These are phyloP conservation scores for Leishmania mexicana DNA, from an alignment of 208 protist species.

Conservation along the genomic window DNA sequence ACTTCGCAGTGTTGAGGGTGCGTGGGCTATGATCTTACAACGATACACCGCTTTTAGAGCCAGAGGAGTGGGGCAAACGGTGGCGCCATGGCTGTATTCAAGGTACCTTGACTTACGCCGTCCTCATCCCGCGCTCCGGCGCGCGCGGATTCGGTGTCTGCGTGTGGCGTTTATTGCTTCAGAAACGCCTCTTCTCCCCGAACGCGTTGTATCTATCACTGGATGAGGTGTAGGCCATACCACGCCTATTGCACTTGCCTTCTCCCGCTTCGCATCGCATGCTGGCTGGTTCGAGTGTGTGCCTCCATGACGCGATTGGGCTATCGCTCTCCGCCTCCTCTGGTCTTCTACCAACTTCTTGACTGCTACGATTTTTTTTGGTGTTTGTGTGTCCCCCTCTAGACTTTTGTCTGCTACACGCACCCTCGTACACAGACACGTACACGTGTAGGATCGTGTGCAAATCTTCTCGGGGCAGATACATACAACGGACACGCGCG, in stretches of 20 bases:
- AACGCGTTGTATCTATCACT: neutral
- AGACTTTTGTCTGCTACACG: neutral
- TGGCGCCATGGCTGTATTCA: neutral
- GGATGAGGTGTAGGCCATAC: neutral
- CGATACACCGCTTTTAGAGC: neutral
- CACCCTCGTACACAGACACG: neutral
- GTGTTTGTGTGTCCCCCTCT: neutral
- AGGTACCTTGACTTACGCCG: neutral
- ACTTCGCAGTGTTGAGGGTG: neutral
- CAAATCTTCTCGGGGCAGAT: neutral
- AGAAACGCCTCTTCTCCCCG: neutral
- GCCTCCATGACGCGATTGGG: neutral
- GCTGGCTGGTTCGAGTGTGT: neutral
- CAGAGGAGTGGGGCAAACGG: neutral
- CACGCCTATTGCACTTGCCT: neutral
- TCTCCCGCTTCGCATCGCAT: neutral
- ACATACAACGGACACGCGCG: neutral
- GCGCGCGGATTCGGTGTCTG: neutral
- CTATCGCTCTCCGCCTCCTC: neutral
- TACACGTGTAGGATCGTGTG: neutral
- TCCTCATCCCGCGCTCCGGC: neutral
- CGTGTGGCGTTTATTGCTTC: neutral
- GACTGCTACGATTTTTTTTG: neutral
- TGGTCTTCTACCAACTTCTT: neutral
- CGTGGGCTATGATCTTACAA: neutral